phyloP scores from a whole-genome alignment of 495 filamentous ascomycete species.

The Trichoderma parareesei region DNA sequence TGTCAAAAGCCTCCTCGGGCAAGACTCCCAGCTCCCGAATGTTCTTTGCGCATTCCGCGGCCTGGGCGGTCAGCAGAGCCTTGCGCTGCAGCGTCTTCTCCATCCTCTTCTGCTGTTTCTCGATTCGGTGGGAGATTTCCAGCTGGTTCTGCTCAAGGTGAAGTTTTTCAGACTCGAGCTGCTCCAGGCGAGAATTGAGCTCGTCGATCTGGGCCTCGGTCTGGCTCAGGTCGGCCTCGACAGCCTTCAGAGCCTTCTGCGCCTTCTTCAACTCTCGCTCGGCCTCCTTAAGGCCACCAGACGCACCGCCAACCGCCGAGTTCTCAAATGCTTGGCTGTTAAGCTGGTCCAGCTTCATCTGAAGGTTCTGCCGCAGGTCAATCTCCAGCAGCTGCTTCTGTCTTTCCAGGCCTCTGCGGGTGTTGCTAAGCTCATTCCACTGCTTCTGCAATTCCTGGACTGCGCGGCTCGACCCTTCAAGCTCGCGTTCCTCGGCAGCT shows the following conservation, averaged over 20 bases:
- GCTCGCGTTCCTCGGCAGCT: constrained; percentile 67
- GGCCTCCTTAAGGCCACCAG: constrained; percentile 66
- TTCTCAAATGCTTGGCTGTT: constrained; percentile 67
- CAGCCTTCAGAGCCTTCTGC: constrained; percentile 49
- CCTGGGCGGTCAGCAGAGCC: constrained; percentile 64
- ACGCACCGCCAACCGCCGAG: constrained; percentile 46
- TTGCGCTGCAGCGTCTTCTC: constrained; percentile 87
- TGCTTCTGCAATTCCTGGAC: constrained; percentile 67
- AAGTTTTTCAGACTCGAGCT: constrained; percentile 54
- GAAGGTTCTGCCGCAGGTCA: constrained; percentile 77
- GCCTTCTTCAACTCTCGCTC: constrained; percentile 76
- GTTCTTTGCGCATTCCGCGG: constrained; percentile 70
- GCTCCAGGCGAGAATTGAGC: constrained; percentile 46
- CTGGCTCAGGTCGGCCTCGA: constrained; percentile 59
- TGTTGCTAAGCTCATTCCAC: constrained; percentile 62
- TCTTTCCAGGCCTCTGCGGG: constrained; percentile 69
- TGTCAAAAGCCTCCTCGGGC: constrained; percentile 88
- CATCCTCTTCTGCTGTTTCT: constrained; percentile 81
- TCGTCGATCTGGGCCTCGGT: constrained; percentile 66
- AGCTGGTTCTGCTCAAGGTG: constrained; percentile 62
- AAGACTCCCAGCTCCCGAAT: constrained; percentile 90
- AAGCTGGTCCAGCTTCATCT: constrained; percentile 79
- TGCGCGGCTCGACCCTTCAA: constrained; percentile 59
- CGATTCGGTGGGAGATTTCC: constrained; percentile 71
- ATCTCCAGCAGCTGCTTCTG: constrained; percentile 73